phyloP scores from a whole-genome alignment of 2,329 filamentous ascomycete genomes.

The Dactylellina leptospora region DNA sequence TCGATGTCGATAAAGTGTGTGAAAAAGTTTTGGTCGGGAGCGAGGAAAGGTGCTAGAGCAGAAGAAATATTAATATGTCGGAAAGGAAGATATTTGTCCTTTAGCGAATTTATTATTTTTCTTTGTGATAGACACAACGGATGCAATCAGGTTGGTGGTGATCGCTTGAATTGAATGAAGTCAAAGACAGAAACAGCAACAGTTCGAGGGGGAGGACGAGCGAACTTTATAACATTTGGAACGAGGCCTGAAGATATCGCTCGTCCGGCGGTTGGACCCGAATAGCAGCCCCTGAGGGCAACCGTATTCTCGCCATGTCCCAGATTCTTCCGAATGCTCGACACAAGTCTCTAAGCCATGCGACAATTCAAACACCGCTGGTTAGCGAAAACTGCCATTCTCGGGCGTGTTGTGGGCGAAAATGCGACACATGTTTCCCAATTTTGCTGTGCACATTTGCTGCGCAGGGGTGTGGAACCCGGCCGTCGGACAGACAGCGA shows the following conservation, averaged over 20 bases:
- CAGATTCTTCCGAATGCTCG: constrained; percentile 47
- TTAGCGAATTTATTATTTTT: not conserved
- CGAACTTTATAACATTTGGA: constrained; percentile 54
- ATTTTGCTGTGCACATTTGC: constrained; percentile 1
- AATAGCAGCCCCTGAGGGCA: constrained; percentile 40
- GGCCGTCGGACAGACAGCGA: constrained; percentile 50
- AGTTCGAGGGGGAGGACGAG: constrained; percentile 26
- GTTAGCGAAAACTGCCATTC: constrained; percentile 53
- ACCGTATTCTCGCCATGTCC: constrained; percentile 40
- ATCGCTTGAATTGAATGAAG: constrained; percentile 51
- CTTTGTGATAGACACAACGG: not conserved
- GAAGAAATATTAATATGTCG: not conserved
- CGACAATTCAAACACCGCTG: constrained; percentile 33
- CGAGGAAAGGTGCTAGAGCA: not conserved
- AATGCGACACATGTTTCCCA: constrained; percentile 35
- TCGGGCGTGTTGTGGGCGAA: constrained; percentile 41
- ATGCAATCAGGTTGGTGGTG: constrained; percentile 45
- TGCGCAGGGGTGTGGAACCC: constrained; percentile 15
- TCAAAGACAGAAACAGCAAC: constrained; percentile 51
- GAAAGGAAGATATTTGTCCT: not conserved
- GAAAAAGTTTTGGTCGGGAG: not conserved
- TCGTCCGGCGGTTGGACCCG: constrained; percentile 51
- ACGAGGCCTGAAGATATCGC: constrained; percentile 34
- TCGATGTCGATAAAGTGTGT: constrained; percentile 7
- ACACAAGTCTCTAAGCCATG: constrained; percentile 48